phyloP scores from a whole-genome alignment of 345 rosid species.

The Conringia planisiliqua region DNA sequence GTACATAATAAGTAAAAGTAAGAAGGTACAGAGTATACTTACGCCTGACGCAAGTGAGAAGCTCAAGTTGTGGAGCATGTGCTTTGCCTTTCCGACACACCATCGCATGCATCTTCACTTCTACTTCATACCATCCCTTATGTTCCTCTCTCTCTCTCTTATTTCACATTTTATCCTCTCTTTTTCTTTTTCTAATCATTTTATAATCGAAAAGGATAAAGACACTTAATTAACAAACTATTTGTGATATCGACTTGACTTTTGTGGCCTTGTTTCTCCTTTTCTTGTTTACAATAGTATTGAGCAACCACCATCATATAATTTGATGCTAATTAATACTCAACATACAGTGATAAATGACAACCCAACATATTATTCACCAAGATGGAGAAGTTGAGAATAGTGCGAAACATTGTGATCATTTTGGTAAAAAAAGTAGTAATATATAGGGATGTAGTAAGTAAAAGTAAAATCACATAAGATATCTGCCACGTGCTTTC shows the following conservation, averaged over 20 bases:
- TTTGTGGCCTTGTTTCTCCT: neutral
- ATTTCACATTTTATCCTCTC: neutral
- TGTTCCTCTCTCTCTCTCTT: constrained; percentile 4
- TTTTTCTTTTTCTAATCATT: constrained; percentile 9
- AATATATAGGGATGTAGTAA: neutral
- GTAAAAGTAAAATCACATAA: neutral
- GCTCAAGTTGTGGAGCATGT: constrained; percentile 31
- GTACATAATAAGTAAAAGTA: constrained; percentile 14
- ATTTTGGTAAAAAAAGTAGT: neutral
- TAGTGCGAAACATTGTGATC: no score
- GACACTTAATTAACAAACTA: constrained; percentile 3
- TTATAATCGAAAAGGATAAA: constrained; percentile 3
- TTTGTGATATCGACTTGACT: constrained; percentile 24
- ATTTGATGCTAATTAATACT: neutral
- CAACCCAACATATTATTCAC: neutral
- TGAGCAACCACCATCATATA: constrained; percentile 8
- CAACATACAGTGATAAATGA: neutral
- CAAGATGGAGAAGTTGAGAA: neutral
- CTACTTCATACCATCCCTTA: constrained; percentile 29
- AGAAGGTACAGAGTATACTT: constrained; percentile 28
- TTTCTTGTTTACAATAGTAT: neutral
- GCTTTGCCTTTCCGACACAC: constrained; percentile 38
- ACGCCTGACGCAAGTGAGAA: constrained; percentile 18
- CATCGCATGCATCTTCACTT: constrained; percentile 40
- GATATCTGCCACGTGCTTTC: constrained; percentile 27